Percentiles rank a stretch among this genome's conserved stretches.
Conservation (phyloP, 345 rosid genomes). For the Xanthoceras sorbifolium region DNA sequence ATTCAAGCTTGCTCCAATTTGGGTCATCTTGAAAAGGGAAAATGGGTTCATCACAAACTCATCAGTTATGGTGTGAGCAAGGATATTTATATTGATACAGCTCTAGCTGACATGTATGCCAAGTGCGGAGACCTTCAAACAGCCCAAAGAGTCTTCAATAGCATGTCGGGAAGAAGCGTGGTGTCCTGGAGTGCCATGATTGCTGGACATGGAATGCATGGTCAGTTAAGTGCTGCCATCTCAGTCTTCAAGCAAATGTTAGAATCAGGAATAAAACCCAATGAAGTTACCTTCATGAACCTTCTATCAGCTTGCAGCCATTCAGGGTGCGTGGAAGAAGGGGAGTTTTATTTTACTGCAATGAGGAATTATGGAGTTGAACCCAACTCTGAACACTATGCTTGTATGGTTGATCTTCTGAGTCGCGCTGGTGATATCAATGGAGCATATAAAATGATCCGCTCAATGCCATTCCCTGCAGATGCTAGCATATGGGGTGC, state of each 20-base stretch:
- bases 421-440: conserved; percentile 77
- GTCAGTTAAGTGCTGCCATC: conserved; percentile 49
- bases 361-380: conserved; percentile 58
- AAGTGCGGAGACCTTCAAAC: conserved; percentile 74
- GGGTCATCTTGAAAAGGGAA: conserved; percentile 65
- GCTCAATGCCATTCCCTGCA: conserved; percentile 61
- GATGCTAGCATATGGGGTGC: conserved; percentile 72
- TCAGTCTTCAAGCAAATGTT: conserved; percentile 66
- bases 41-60: conserved; percentile 76
- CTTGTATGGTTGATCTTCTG: conserved; percentile 80
- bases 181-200: conserved; percentile 86
- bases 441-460: conserved; percentile 62
- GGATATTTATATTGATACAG: conserved; percentile 61
- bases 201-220: conserved; percentile 76
- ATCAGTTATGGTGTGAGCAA: conserved; percentile 37
- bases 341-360: conserved; percentile 54
- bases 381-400: conserved; percentile 71
- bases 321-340: conserved; percentile 66
- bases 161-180: conserved; percentile 52
- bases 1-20: conserved; percentile 67
- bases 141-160: conserved; percentile 48
- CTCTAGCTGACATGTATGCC: conserved; percentile 70
- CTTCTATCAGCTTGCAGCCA: conserved; percentile 83
- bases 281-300: conserved; percentile 80
- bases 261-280: conserved; percentile 60